A percentile compares a stretch with the other conserved stretches of the same genome.
Conservation (phyloP, 1,284 basidiomycete genomes). For the Tilletia indica region DNA sequence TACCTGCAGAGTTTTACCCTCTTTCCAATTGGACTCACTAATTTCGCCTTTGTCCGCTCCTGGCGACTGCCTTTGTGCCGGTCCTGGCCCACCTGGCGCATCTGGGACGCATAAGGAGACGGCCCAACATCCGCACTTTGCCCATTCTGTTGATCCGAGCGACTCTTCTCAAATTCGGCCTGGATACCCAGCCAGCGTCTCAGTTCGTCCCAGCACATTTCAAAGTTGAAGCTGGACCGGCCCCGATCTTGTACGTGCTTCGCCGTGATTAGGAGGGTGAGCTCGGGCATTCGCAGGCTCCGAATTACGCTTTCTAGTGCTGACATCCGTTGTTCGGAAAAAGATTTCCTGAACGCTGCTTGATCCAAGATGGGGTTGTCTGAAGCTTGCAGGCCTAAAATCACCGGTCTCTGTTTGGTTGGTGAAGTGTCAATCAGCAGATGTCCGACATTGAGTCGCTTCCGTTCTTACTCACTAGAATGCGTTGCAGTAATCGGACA, state of each 20-base stretch:
- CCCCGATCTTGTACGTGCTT: constrained; percentile 48
- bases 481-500: constrained; percentile 26
- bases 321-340: not conserved
- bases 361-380: not conserved
- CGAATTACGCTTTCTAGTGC: constrained; percentile 10
- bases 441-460: not conserved
- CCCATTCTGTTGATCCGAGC: not conserved
- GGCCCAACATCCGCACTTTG: constrained; percentile 21
- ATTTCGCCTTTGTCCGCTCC: not conserved
- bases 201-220: constrained; percentile 49
- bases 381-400: not conserved
- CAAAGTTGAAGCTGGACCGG: constrained; percentile 51
- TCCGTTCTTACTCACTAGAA: constrained; percentile 8
- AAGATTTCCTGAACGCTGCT: not conserved
- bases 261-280: constrained; percentile 47
- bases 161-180: constrained; percentile 13
- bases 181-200: constrained; percentile 26
- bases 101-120: constrained; percentile 10
- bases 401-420: not conserved
- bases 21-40: not conserved
- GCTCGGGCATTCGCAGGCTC: constrained; percentile 42
- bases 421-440: not conserved
- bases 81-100: too few relatives aligned
- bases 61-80: not conserved
- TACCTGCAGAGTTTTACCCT: too few relatives aligned